Conservation (phyloP, 2,329 filamentous ascomycete genomes). For the Cytospora leucostoma region DNA sequence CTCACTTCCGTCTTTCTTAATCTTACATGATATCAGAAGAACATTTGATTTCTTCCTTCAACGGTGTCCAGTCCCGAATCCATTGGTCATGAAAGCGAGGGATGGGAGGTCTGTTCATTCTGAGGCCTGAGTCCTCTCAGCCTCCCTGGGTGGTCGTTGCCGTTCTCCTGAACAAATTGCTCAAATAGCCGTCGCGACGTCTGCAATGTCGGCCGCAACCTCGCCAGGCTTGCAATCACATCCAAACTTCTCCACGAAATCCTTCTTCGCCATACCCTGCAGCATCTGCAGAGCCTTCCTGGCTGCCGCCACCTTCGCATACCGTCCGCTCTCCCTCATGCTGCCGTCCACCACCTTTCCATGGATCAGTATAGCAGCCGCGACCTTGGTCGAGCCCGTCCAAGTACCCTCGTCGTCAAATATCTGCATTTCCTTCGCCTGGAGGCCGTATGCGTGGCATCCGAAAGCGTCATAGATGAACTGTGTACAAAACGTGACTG, state of each 20-base stretch:
- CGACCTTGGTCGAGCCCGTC: constrained; percentile 47
- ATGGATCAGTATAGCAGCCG: constrained; percentile 78
- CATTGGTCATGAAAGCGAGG: not conserved
- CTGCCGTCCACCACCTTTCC: constrained; percentile 64
- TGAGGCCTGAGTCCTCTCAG: not conserved
- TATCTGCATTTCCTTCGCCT: constrained; percentile 52
- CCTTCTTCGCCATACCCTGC: constrained; percentile 46
- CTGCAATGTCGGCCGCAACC: constrained; percentile 25
- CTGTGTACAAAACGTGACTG: constrained; percentile 71
- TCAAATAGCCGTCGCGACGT: constrained; percentile 27
- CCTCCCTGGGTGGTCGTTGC: constrained; percentile 17
- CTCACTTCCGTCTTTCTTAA: not conserved
- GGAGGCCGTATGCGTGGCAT: constrained; percentile 62
- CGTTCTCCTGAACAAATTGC: not conserved
- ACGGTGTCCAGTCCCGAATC: not conserved
- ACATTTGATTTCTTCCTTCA: not conserved
- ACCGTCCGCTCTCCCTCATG: constrained; percentile 63
- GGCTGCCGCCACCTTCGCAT: constrained; percentile 71
- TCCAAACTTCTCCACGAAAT: constrained; percentile 61
- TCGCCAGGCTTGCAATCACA: constrained; percentile 60
- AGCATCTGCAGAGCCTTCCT: constrained; percentile 56
- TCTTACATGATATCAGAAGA: not conserved
- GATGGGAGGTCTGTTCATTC: not conserved
- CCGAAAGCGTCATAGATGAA: constrained; percentile 64
- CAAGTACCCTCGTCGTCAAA: constrained; percentile 31